These are phyloP conservation scores for Hericium erinaceus DNA, from an alignment of 768 basidiomycete species.

Conservation along the genomic window DNA sequence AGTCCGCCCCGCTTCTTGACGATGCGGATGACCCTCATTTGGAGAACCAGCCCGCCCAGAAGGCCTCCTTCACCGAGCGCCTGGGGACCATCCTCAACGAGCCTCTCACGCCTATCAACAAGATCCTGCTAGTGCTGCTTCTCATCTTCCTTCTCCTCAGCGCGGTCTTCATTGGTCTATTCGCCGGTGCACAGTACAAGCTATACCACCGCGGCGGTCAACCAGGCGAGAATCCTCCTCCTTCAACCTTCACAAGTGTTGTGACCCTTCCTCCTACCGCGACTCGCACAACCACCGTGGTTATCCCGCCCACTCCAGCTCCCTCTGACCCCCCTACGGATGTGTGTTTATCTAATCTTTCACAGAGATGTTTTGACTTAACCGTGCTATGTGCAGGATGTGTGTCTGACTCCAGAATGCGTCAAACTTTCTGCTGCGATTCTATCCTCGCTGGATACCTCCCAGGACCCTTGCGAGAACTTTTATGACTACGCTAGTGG, in stretches of 20 bases:
- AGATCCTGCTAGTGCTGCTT: constrained; percentile 66
- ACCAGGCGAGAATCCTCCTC: constrained; percentile 28
- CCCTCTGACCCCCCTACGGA: constrained; percentile 36
- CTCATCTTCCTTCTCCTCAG: constrained; percentile 74
- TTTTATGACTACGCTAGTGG: constrained; percentile 89
- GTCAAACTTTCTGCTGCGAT: constrained; percentile 78
- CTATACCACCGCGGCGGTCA: constrained; percentile 41
- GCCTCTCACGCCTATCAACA: constrained; percentile 75
- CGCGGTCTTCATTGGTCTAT: constrained; percentile 88
- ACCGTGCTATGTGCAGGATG: constrained; percentile 30
- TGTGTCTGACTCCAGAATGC: constrained; percentile 73
- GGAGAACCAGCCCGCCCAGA: constrained; percentile 16
- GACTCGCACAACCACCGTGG: constrained; percentile 19
- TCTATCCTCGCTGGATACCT: constrained; percentile 67
- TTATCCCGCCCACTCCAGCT: constrained; percentile 27
- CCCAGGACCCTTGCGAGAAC: constrained; percentile 89
- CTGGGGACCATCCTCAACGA: constrained; percentile 56
- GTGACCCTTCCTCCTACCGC: constrained; percentile 25
- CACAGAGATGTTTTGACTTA: neutral
- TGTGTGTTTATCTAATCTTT: neutral
- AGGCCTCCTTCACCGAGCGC: constrained; percentile 34
- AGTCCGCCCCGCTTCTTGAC: constrained; percentile 55
- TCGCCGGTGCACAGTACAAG: constrained; percentile 80
- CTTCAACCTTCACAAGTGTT: constrained; percentile 32
- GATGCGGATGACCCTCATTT: constrained; percentile 36